Evolutionary conservation across 768 basidiomycete species (phyloP).

Genomic region (Lentinus tigrinus): DNA sequence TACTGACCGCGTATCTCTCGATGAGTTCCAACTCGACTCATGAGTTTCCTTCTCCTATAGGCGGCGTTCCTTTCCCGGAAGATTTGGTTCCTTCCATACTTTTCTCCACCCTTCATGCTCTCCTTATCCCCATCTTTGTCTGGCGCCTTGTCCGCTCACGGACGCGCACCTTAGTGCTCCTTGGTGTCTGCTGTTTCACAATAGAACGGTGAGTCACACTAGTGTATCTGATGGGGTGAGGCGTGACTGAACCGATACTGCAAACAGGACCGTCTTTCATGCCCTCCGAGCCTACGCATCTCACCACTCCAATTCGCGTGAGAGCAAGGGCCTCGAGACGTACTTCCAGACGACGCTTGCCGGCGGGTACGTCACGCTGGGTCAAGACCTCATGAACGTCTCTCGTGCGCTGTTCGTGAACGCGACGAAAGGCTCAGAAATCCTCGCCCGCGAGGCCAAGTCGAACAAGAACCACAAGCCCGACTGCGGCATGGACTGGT

Average conservation of each 20-base stretch:
- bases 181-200: constrained; percentile 33
- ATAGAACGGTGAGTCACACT: constrained; percentile 36
- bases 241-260: background rate
- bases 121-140: constrained; percentile 36
- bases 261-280: constrained; percentile 20
- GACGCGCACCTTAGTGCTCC: constrained; percentile 36
- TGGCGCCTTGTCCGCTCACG: constrained; percentile 35
- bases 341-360: constrained; percentile 23
- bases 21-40: background rate
- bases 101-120: constrained; percentile 39
- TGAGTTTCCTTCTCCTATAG: constrained; percentile 43
- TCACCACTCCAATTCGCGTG: constrained; percentile 12
- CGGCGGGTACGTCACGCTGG: constrained; percentile 15
- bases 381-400: constrained; percentile 10
- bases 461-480: background rate
- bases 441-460: background rate
- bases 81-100: constrained; percentile 46
- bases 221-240: too few species aligned
- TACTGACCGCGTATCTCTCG: background rate
- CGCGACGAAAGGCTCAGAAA: background rate
- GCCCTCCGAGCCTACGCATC: constrained; percentile 23
- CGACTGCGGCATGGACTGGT: background rate
- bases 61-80: constrained; percentile 35
- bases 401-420: constrained; percentile 12
- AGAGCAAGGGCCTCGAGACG: constrained; percentile 10